Percentiles rank a stretch among this genome's conserved stretches.
Conservation (phyloP, 176 grass and related monocot species). For the Aegilops umbellulata region DNA sequence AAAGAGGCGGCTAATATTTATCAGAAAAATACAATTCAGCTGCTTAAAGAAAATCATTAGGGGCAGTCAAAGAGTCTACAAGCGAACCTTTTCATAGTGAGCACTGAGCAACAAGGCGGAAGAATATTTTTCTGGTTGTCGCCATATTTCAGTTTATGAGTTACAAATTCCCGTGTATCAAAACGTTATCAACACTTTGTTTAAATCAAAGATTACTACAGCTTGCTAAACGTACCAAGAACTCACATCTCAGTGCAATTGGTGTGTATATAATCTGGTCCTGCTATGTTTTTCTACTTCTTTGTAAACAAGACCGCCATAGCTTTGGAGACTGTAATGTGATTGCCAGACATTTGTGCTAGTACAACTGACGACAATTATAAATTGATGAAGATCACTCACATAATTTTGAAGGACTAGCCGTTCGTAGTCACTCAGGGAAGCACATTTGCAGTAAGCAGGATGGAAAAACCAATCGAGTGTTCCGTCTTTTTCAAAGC, state of each 20-base stretch:
- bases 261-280: too few species aligned
- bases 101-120: too few species aligned
- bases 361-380: neutral
- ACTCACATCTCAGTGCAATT: too few species aligned
- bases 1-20: neutral
- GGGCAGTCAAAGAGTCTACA: too few species aligned
- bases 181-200: too few species aligned
- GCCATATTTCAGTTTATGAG: too few species aligned
- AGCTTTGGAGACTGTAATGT: neutral
- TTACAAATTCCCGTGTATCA: too few species aligned
- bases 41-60: neutral
- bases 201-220: too few species aligned
- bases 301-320: neutral
- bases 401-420: neutral
- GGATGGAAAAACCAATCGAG: slow-evolving; percentile 17
- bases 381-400: neutral
- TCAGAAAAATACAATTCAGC: neutral
- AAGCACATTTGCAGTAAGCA: neutral
- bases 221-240: too few species aligned
- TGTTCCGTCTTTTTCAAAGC: neutral
- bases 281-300: neutral
- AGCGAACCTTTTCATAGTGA: too few species aligned
- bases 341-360: neutral
- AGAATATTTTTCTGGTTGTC: too few species aligned
- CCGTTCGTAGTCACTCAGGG: neutral